Conservation (phyloP, 352 stramenopile species). For the Phytophthora constricta region DNA sequence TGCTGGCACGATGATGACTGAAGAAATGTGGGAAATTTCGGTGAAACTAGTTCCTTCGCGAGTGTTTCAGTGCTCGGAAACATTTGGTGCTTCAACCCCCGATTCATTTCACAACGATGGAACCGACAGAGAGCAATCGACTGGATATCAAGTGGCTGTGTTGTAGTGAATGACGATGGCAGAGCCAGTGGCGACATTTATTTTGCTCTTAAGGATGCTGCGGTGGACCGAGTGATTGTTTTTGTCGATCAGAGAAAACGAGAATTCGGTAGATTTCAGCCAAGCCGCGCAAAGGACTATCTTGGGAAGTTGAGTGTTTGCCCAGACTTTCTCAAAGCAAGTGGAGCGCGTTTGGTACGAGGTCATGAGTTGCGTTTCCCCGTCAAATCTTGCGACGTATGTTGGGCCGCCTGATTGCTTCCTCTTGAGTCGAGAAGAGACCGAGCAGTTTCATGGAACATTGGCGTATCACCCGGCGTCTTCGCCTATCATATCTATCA, state of each 20-base stretch:
- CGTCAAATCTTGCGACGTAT: slow-evolving; percentile 6
- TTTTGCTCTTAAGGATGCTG: background rate
- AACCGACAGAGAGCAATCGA: background rate
- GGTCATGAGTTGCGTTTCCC: slow-evolving; percentile 15
- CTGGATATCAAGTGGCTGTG: background rate
- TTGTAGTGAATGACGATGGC: background rate
- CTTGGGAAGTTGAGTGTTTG: slow-evolving; percentile 11
- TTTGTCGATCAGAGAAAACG: background rate
- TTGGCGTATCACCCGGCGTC: slow-evolving; percentile 43
- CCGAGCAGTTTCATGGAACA: slow-evolving; percentile 35
- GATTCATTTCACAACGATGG: background rate
- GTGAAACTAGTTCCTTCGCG: background rate
- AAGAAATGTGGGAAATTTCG: background rate
- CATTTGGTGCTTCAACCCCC: background rate
- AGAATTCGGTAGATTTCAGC: background rate
- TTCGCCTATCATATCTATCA: slow-evolving; percentile 34
- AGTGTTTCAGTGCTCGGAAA: background rate
- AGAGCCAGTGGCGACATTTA: background rate
- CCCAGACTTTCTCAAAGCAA: slow-evolving; percentile 11
- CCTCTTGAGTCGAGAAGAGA: slow-evolving; percentile 30
- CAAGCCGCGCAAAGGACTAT: background rate
- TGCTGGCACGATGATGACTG: slow-evolving; percentile 21
- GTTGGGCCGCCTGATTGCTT: slow-evolving; percentile 6
- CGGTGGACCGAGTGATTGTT: background rate
- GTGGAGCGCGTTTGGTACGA: slow-evolving; percentile 12